These are phyloP conservation scores for Lactarius evosmus DNA, from an alignment of 768 basidiomycete species.

Conservation along the genomic window DNA sequence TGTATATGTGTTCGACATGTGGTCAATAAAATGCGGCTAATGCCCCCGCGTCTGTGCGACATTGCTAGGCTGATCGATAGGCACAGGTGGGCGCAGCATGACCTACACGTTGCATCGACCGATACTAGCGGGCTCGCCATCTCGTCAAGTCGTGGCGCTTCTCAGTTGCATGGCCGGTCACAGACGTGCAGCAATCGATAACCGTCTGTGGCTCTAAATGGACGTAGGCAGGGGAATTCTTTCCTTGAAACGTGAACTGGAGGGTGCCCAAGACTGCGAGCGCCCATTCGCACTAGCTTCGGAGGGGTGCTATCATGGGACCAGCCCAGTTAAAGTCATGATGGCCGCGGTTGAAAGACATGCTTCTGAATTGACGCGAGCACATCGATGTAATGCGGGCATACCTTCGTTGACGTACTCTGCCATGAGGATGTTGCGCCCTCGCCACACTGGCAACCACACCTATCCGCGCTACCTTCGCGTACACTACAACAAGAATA, in stretches of 20 bases:
- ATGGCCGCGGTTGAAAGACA: background rate
- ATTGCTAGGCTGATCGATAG: constrained; percentile 22
- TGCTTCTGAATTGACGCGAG: constrained; percentile 14
- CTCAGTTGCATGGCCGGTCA: background rate
- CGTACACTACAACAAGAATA: background rate
- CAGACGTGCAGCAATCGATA: constrained; percentile 1
- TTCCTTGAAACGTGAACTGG: background rate
- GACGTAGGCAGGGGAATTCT: background rate
- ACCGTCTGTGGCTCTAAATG: background rate
- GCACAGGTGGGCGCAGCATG: constrained; percentile 14
- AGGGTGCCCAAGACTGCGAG: background rate
- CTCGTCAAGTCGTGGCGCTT: constrained; percentile 1
- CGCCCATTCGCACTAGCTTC: background rate
- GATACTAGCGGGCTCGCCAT: background rate
- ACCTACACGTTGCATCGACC: constrained; percentile 21
- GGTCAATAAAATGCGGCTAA: constrained; percentile 8
- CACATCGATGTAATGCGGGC: constrained; percentile 4
- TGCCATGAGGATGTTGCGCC: constrained; percentile 21
- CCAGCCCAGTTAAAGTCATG: background rate
- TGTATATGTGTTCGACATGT: constrained; percentile 5
- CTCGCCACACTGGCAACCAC: constrained; percentile 4
- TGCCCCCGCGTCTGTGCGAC: constrained; percentile 2
- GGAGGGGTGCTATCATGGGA: background rate
- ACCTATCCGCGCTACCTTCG: background rate
- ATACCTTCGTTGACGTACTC: constrained; percentile 21